Conservation (phyloP, 352 stramenopile species). For the Plasmopara viticola region DNA sequence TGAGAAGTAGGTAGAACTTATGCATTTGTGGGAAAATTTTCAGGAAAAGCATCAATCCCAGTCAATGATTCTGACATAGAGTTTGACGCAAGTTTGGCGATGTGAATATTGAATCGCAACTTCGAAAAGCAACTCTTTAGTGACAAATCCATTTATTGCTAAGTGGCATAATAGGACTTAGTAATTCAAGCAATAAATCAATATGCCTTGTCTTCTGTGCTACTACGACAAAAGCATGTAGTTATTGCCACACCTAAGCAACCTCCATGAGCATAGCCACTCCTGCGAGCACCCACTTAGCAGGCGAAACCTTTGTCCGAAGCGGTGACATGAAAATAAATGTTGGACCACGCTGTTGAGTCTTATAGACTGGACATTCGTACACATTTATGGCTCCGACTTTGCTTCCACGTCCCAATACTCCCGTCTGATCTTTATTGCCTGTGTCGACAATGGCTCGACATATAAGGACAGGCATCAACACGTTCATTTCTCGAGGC, state of each 20-base stretch:
- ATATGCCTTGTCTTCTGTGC: neutral
- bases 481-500: constrained; percentile 88
- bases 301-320: constrained; percentile 74
- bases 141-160: no score
- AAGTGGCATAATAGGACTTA: no score
- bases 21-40: no score
- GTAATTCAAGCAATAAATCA: no score
- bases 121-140: no score
- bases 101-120: no score
- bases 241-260: constrained; percentile 23
- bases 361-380: constrained; percentile 89
- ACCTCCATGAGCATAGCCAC: constrained; percentile 89
- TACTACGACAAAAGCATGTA: neutral
- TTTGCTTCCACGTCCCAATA: constrained; percentile 11
- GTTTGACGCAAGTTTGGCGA: no score
- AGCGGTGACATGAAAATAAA: constrained; percentile 87
- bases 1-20: no score
- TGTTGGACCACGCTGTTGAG: constrained; percentile 83
- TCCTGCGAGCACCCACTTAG: constrained; percentile 89
- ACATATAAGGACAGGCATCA: constrained; percentile 89
- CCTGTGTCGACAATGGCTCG: constrained; percentile 51
- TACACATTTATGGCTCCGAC: constrained; percentile 37
- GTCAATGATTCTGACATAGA: no score
- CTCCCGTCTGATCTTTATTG: constrained; percentile 30
- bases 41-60: no score